Evolutionary conservation across 1,284 basidiomycete genomes (phyloP).

Genomic region (Schizophyllum commune): DNA sequence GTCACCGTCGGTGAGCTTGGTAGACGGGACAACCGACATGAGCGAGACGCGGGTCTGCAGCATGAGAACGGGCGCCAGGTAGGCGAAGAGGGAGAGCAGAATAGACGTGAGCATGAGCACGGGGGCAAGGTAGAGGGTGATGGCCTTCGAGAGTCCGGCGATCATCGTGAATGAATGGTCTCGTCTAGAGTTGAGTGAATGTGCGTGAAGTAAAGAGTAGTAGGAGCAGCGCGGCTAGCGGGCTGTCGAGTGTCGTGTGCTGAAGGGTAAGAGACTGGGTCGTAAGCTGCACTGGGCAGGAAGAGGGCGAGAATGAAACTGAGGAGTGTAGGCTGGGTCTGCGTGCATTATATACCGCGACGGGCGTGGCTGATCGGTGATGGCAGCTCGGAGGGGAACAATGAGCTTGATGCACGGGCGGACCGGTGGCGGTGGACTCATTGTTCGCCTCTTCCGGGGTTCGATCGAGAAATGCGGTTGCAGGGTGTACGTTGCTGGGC

Average conservation of each 20-base stretch:
- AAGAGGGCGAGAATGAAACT: neutral
- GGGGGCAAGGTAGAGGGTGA: constrained; percentile 63
- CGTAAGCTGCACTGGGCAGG: constrained; percentile 7
- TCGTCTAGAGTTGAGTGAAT: neutral
- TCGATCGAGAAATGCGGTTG: neutral
- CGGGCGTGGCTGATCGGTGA: neutral
- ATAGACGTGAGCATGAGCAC: constrained; percentile 57
- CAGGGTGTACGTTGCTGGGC: neutral
- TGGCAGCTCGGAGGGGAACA: neutral
- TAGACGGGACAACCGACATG: constrained; percentile 55
- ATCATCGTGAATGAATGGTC: constrained; percentile 43
- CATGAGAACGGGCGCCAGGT: constrained; percentile 53
- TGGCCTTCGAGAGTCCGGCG: constrained; percentile 58
- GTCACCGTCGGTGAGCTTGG: constrained; percentile 33
- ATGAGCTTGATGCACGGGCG: neutral
- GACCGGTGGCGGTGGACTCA: neutral
- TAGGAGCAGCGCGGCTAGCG: constrained; percentile 26
- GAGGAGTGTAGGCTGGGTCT: neutral
- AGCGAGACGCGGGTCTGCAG: constrained; percentile 57
- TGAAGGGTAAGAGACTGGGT: neutral
- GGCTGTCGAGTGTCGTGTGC: constrained; percentile 21
- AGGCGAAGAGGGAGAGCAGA: constrained; percentile 58
- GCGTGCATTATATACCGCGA: neutral
- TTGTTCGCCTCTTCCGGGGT: neutral
- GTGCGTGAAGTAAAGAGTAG: constrained; percentile 9